Percentiles rank a stretch among this genome's conserved stretches.
These are phyloP conservation scores for Nothophaeocryptopus gaeumannii DNA, from an alignment of 2,329 filamentous ascomycete species.

Conservation along the genomic window DNA sequence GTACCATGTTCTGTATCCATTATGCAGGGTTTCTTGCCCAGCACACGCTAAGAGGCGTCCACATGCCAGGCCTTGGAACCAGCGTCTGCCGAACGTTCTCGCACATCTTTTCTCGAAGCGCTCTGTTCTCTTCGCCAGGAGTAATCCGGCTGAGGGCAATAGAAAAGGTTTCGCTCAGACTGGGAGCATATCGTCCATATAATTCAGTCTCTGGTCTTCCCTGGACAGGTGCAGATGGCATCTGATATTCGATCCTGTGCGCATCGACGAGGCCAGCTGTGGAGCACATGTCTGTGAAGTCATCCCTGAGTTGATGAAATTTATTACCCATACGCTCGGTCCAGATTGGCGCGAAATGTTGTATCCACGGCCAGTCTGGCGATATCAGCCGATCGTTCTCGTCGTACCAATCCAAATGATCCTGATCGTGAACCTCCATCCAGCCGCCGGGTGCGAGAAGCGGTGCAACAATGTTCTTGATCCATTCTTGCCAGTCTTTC, in stretches of 20 bases:
- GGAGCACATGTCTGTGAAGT: not conserved
- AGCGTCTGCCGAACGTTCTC: not conserved
- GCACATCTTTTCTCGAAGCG: not conserved
- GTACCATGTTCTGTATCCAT: too few relatives aligned
- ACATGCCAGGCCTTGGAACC: not conserved
- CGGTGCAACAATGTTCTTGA: conserved; percentile 1
- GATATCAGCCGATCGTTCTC: conserved; percentile 1
- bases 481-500: conserved; percentile 9
- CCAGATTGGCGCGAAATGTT: not conserved
- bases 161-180: not conserved
- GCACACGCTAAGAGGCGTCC: not conserved
- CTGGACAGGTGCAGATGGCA: conserved; percentile 1
- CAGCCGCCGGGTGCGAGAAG: conserved; percentile 7
- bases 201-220: conserved; percentile 1
- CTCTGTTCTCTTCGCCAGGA: not conserved
- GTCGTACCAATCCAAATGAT: conserved; percentile 3
- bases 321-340: not conserved
- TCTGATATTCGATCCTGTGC: not conserved
- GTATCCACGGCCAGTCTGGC: conserved; percentile 4
- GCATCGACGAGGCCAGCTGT: conserved; percentile 1
- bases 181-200: not conserved
- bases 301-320: not conserved
- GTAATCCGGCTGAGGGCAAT: not conserved
- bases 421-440: conserved; percentile 13
- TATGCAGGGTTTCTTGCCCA: not conserved